A percentile compares a stretch with the other conserved stretches of the same genome.
Conservation (phyloP, 306 rosid genomes). For the Quercus variabilis region DNA sequence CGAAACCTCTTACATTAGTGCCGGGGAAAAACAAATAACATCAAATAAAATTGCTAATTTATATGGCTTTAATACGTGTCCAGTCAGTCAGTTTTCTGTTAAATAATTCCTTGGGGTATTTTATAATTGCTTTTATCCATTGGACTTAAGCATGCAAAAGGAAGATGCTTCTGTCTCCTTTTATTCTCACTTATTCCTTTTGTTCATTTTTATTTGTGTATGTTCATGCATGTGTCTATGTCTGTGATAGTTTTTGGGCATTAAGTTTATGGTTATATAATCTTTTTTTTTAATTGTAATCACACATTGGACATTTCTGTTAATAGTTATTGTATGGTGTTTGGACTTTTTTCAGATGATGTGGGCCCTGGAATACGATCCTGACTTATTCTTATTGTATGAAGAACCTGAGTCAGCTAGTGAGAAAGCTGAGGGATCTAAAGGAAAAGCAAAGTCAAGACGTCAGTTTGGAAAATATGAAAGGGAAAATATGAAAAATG, state of each 20-base stretch:
- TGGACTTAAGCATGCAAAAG: neutral
- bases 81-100: no score
- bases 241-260: neutral
- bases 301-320: neutral
- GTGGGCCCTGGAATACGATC: conserved; percentile 99
- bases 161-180: neutral
- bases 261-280: neutral
- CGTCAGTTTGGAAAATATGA: conserved; percentile 88
- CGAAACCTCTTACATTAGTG: no score
- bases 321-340: conserved; percentile 1
- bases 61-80: no score
- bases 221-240: neutral
- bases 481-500: conserved; percentile 68
- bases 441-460: conserved; percentile 65
- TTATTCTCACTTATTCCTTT: neutral
- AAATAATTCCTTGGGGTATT: neutral
- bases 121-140: neutral
- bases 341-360: conserved; percentile 71
- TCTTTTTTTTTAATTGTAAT: neutral
- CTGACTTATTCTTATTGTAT: conserved; percentile 58
- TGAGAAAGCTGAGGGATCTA: conserved; percentile 47
- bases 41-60: no score
- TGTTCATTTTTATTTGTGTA: neutral
- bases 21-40: no score
- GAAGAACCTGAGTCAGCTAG: conserved; percentile 54